These are phyloP conservation scores for Sporothrix luriei DNA, from an alignment of 2,329 filamentous ascomycete species.

Conservation along the genomic window DNA sequence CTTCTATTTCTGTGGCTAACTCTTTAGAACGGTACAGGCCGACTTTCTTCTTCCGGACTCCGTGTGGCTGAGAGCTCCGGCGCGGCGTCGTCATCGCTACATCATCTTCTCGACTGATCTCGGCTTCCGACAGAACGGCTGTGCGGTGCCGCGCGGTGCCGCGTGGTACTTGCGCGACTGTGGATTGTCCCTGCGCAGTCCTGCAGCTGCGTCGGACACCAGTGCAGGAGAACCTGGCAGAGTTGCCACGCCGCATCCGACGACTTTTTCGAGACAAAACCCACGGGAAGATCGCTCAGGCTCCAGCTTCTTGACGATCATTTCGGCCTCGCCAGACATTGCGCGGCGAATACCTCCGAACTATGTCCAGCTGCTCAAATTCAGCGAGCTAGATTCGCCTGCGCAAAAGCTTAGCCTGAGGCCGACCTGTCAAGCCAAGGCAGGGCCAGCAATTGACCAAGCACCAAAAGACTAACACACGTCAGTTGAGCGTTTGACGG, in stretches of 20 bases:
- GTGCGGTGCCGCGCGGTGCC: background rate
- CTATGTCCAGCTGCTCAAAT: constrained; percentile 5
- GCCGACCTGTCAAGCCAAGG: background rate
- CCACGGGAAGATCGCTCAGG: background rate
- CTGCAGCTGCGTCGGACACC: background rate
- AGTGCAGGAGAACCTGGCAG: background rate
- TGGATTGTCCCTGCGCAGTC: background rate
- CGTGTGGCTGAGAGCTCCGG: background rate
- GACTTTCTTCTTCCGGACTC: background rate
- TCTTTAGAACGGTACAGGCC: background rate
- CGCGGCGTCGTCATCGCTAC: background rate
- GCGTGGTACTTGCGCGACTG: constrained; percentile 2
- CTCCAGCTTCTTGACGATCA: constrained; percentile 9
- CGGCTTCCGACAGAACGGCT: background rate
- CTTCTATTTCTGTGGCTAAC: background rate
- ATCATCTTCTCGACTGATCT: background rate
- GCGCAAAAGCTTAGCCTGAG: constrained; percentile 10
- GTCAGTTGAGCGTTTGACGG: background rate
- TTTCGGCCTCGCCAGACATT: background rate
- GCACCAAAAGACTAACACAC: background rate
- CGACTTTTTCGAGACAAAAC: background rate
- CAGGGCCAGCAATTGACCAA: constrained; percentile 16
- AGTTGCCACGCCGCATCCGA: background rate
- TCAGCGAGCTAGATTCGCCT: background rate
- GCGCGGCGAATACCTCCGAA: background rate